Conservation (phyloP, 176 grass and related monocot species). For the Aegilops sharonensis region DNA sequence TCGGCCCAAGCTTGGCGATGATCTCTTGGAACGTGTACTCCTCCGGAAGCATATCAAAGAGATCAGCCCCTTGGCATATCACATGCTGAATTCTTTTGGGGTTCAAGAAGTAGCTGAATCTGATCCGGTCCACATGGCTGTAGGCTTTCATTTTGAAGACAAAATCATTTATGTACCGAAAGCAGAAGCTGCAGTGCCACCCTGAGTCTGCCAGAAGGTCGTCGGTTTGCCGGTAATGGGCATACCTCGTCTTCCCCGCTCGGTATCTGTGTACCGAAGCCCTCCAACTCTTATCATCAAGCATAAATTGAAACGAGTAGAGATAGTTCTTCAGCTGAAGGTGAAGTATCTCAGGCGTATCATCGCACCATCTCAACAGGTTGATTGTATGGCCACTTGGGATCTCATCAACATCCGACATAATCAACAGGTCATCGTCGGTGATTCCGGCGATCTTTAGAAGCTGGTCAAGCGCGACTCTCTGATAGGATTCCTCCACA, state of each 20-base stretch:
- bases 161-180: conserved; percentile 72
- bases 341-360: conserved; percentile 63
- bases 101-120: conserved; percentile 74
- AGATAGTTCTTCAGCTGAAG: conserved; percentile 87
- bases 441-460: conserved; percentile 71
- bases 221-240: conserved; percentile 78
- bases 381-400: conserved; percentile 85
- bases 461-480: conserved; percentile 77
- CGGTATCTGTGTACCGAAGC: conserved; percentile 78
- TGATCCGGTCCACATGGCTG: conserved; percentile 76
- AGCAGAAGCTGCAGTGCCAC: conserved; percentile 96
- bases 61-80: conserved; percentile 71
- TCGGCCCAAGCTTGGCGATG: conserved; percentile 74
- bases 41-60: conserved; percentile 93
- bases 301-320: conserved; percentile 79
- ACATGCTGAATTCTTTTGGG: conserved; percentile 71
- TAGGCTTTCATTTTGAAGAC: conserved; percentile 94
- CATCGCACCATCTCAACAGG: conserved; percentile 84
- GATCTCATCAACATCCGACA: conserved; percentile 94
- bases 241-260: conserved; percentile 74
- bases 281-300: conserved; percentile 83
- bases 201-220: conserved; percentile 78
- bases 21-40: conserved; percentile 93
- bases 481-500: conserved; percentile 87
- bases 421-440: conserved; percentile 83